Evolutionary conservation across 1,284 basidiomycete genomes (phyloP).

Genomic region (Melanopsichium pennsylvanicum): DNA sequence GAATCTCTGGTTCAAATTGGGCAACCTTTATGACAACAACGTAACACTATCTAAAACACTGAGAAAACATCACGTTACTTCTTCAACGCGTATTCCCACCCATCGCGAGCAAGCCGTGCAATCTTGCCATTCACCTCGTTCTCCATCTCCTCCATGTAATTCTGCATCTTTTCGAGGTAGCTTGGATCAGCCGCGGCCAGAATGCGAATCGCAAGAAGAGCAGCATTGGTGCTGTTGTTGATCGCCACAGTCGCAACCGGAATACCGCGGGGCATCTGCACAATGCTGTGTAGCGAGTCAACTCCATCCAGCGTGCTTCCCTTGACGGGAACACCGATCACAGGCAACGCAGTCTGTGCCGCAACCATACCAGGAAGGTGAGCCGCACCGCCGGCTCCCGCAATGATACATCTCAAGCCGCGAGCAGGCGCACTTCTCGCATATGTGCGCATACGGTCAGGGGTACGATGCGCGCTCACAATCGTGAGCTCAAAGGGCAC

Average conservation of each 20-base stretch:
- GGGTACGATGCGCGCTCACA: slow-evolving; percentile 94
- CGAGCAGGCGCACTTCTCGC: slow-evolving; percentile 78
- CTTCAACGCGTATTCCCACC: slow-evolving; percentile 75
- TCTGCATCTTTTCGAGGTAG: slow-evolving; percentile 76
- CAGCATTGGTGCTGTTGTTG: slow-evolving; percentile 94
- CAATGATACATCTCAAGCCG: slow-evolving; percentile 82
- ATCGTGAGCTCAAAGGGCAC: slow-evolving; percentile 94
- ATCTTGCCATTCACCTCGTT: slow-evolving; percentile 85
- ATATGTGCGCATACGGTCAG: slow-evolving; percentile 84
- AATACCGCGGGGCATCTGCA: slow-evolving; percentile 98
- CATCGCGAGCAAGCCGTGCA: slow-evolving; percentile 77
- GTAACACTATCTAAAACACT: too few relatives aligned
- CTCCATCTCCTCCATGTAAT: slow-evolving; percentile 79
- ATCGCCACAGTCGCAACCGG: slow-evolving; percentile 97
- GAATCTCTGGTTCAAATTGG: too few relatives aligned
- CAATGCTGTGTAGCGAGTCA: slow-evolving; percentile 93
- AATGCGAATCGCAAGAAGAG: slow-evolving; percentile 87
- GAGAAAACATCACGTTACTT: too few relatives aligned
- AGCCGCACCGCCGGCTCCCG: slow-evolving; percentile 95
- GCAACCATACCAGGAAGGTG: slow-evolving; percentile 99
- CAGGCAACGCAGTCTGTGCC: slow-evolving; percentile 87
- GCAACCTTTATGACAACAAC: too few relatives aligned
- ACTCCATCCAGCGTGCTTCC: slow-evolving; percentile 93
- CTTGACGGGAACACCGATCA: slow-evolving; percentile 96
- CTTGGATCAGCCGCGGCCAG: slow-evolving; percentile 76